Percentiles rank a stretch among this genome's conserved stretches.
Conservation (phyloP, 164 flowering plant genomes). For the Buxus sempervirens region DNA sequence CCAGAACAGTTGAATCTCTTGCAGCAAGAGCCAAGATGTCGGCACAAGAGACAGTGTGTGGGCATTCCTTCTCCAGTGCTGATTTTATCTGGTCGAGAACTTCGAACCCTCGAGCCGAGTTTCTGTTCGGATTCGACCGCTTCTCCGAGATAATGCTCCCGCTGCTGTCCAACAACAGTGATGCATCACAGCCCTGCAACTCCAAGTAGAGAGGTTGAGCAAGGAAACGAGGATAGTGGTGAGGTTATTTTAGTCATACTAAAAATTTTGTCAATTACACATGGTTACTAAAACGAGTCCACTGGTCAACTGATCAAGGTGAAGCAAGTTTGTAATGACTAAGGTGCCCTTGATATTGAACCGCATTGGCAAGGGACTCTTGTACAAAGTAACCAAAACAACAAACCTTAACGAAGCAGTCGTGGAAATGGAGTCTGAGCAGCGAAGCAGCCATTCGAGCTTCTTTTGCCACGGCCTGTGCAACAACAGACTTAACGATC, state of each 20-base stretch:
- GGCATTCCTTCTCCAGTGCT: constrained; percentile 84
- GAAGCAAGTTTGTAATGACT: not conserved
- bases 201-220: not conserved
- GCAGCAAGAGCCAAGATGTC: too few relatives aligned
- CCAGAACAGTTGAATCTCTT: constrained; percentile 80
- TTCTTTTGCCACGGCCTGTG: constrained; percentile 70
- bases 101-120: constrained; percentile 86
- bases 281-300: too few relatives aligned
- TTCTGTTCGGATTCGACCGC: constrained; percentile 59
- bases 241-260: not conserved
- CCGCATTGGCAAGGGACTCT: not conserved
- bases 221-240: not conserved
- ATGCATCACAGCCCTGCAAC: constrained; percentile 89
- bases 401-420: constrained; percentile 87
- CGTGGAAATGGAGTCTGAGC: constrained; percentile 92
- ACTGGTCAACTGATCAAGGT: too few relatives aligned
- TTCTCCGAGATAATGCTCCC: constrained; percentile 72
- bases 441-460: constrained; percentile 91
- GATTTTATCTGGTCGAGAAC: constrained; percentile 82
- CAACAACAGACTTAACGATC: constrained; percentile 68
- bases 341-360: not conserved
- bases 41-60: constrained; percentile 90
- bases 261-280: too few relatives aligned
- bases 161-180: constrained; percentile 67
- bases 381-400: not conserved